phyloP scores from a whole-genome alignment of 768 basidiomycete species.

The Rhodotorula kratochvilovae region DNA sequence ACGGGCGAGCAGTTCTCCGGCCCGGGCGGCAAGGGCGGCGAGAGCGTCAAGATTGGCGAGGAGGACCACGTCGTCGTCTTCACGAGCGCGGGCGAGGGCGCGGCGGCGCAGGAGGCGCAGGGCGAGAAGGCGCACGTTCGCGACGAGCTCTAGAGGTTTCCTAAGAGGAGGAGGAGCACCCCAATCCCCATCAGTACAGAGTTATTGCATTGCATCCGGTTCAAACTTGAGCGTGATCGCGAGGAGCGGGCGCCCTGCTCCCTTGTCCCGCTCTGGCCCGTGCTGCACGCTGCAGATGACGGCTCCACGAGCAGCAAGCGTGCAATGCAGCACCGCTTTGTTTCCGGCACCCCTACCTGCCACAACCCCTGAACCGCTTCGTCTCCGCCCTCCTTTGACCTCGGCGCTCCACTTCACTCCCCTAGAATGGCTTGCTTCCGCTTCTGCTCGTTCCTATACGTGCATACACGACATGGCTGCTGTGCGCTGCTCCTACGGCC shows the following conservation, averaged over 20 bases:
- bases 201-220: background rate
- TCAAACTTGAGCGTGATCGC: too few relatives aligned
- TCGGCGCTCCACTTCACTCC: background rate
- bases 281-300: background rate
- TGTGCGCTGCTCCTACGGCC: background rate
- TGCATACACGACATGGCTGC: background rate
- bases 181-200: background rate
- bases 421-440: background rate
- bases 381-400: background rate
- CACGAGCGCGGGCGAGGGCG: background rate
- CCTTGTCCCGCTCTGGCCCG: too few relatives aligned
- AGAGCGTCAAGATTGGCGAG: conserved; percentile 2
- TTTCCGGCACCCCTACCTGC: background rate
- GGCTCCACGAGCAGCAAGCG: background rate
- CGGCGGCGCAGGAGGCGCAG: background rate
- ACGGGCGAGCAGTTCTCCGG: background rate
- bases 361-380: background rate
- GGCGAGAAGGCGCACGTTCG: background rate
- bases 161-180: too few relatives aligned
- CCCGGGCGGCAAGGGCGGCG: conserved; percentile 7
- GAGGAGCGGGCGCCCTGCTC: too few relatives aligned
- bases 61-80: background rate
- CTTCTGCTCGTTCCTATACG: background rate
- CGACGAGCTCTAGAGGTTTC: conserved; percentile 9
- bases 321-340: background rate